A percentile compares a stretch with the other conserved stretches of the same genome.
These are phyloP conservation scores for Perilla frutescens DNA, from an alignment of 257 asterid species.

Conservation along the genomic window DNA sequence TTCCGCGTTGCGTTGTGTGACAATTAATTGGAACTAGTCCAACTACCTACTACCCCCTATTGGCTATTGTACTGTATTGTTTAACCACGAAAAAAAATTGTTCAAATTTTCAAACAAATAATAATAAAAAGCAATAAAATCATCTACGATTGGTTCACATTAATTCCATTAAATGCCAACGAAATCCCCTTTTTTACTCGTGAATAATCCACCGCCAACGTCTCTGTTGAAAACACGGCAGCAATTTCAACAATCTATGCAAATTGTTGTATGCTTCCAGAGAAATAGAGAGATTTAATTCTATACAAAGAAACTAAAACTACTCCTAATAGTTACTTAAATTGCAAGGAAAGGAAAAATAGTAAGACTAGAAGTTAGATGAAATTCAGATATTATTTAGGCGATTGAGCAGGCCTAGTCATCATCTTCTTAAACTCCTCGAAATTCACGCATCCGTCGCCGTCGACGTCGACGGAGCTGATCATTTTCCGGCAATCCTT, in stretches of 20 bases:
- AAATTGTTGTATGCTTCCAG: slow-evolving; percentile 4
- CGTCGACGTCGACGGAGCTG: slow-evolving; percentile 78
- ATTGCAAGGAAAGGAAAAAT: background rate
- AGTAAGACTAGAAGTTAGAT: slow-evolving; percentile 23
- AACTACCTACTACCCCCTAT: background rate
- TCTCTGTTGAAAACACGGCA: slow-evolving; percentile 10
- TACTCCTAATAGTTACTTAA: slow-evolving; percentile 32
- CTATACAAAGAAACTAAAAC: slow-evolving; percentile 33
- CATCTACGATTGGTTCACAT: slow-evolving; percentile 26
- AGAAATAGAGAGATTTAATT: slow-evolving; percentile 3
- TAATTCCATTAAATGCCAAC: slow-evolving; percentile 24
- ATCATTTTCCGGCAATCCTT: slow-evolving; percentile 84
- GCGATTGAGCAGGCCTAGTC: slow-evolving; percentile 41
- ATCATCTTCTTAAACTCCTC: slow-evolving; percentile 93
- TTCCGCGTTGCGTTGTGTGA: slow-evolving; percentile 34
- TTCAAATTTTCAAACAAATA: background rate
- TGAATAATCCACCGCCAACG: slow-evolving; percentile 22
- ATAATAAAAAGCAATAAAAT: slow-evolving; percentile 30
- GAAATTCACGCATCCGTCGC: slow-evolving; percentile 88
- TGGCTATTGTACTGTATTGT: background rate
- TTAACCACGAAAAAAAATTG: slow-evolving; percentile 6
- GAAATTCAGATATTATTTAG: background rate
- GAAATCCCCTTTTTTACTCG: slow-evolving; percentile 20
- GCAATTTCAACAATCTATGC: slow-evolving; percentile 2
- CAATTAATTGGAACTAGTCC: background rate